Evolutionary conservation across 805 yeast species (phyloP).

Genomic region (Spathaspora girioi): DNA sequence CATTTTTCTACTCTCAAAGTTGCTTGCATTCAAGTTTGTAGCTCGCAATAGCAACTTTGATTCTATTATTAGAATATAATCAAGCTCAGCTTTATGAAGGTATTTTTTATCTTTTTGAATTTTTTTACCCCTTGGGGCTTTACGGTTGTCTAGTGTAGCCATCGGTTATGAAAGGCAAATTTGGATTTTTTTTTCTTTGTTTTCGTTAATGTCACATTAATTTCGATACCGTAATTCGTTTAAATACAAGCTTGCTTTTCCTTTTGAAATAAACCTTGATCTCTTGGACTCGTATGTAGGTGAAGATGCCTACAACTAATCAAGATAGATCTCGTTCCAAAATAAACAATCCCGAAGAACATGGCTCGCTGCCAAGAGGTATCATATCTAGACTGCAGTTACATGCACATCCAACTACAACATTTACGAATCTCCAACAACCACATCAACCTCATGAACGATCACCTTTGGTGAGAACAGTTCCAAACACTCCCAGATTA

Average conservation of each 20-base stretch:
- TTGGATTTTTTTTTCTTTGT: background rate
- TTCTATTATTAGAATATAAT: background rate
- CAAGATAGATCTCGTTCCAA: background rate
- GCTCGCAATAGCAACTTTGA: no score
- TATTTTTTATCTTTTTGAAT: background rate
- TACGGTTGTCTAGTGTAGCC: background rate
- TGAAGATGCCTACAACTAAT: background rate
- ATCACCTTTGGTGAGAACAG: background rate
- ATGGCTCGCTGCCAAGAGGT: background rate
- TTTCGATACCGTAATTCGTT: background rate
- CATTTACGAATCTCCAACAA: background rate
- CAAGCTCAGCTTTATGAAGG: no score
- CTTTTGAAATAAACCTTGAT: background rate
- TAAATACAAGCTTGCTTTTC: background rate
- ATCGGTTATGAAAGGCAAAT: background rate
- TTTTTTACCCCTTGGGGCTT: background rate
- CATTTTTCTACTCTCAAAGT: no score
- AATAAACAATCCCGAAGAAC: background rate
- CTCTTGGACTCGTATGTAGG: background rate
- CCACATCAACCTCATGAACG: background rate
- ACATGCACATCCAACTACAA: background rate
- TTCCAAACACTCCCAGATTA: conserved; percentile 4
- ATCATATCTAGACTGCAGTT: background rate
- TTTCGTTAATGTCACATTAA: background rate
- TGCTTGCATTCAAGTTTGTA: no score